Evolutionary conservation across 2,329 filamentous ascomycete species (phyloP).

Genomic region (Venturia pyrina): DNA sequence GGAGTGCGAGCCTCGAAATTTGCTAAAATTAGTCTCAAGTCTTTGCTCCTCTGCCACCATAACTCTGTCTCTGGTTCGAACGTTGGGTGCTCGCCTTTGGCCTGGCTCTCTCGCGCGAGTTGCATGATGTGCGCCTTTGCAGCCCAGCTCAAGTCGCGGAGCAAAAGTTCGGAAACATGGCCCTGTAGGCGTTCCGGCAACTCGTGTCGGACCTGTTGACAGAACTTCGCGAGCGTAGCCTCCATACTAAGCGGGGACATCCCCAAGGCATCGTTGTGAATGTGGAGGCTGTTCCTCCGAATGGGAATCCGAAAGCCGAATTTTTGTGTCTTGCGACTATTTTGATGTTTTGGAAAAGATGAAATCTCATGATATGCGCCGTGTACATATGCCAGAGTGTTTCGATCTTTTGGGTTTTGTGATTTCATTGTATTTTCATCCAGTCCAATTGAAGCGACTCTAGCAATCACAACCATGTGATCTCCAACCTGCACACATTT

Average conservation of each 20-base stretch:
- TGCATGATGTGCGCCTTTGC: background rate
- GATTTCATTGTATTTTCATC: no score
- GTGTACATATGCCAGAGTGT: background rate
- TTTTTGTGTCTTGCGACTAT: background rate
- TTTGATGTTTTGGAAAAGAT: background rate
- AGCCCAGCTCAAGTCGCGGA: background rate
- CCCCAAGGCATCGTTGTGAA: background rate
- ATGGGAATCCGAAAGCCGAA: background rate
- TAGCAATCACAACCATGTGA: slow-evolving; percentile 38
- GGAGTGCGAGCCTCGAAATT: background rate
- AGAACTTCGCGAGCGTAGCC: background rate
- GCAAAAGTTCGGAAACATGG: background rate
- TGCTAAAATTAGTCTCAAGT: background rate
- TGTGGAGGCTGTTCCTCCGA: background rate
- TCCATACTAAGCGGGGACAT: background rate
- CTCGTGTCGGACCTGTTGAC: background rate
- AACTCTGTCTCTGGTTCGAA: background rate
- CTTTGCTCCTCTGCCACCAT: no score
- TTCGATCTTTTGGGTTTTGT: background rate
- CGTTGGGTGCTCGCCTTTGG: background rate
- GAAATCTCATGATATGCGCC: background rate
- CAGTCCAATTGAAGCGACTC: slow-evolving; percentile 19
- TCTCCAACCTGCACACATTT: slow-evolving; percentile 33
- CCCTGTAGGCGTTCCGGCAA: background rate
- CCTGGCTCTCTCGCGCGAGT: background rate